Evolutionary conservation across 148 eudicot genomes (phyloP).

Genomic region (Rhododendron ferrugineum): DNA sequence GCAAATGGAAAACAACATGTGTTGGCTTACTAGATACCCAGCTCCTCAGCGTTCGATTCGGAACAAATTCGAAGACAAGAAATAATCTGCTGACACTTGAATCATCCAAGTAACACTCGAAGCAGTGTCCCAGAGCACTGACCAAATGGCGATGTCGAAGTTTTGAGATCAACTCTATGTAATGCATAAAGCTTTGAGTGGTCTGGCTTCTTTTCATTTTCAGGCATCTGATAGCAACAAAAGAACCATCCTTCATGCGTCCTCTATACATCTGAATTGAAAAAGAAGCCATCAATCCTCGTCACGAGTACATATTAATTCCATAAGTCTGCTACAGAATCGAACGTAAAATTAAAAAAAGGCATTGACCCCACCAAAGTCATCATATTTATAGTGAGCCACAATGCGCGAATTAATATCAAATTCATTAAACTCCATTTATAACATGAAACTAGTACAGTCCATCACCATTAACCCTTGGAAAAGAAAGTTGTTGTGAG

Average conservation of each 20-base stretch:
- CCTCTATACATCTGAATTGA: constrained; percentile 76
- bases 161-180: constrained; percentile 67
- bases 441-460: not conserved
- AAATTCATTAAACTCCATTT: not conserved
- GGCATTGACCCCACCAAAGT: not conserved
- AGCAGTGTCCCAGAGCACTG: constrained; percentile 89
- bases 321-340: not conserved
- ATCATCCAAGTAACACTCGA: constrained; percentile 87
- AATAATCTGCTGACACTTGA: constrained; percentile 89
- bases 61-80: constrained; percentile 74
- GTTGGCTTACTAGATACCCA: constrained; percentile 70
- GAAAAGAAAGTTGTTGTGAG: not conserved
- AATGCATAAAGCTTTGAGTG: constrained; percentile 55
- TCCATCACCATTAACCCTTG: not conserved
- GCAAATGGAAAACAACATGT: not conserved
- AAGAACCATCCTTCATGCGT: constrained; percentile 57
- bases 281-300: not conserved
- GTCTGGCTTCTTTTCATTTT: constrained; percentile 52
- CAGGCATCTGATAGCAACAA: constrained; percentile 69
- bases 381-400: not conserved
- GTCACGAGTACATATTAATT: not conserved
- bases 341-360: not conserved
- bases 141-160: constrained; percentile 85
- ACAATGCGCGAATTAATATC: not conserved
- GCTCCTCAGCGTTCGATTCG: constrained; percentile 73